Evolutionary conservation across 2,329 filamentous ascomycete genomes (phyloP).

Genomic region (Clarireedia homoeocarpa): DNA sequence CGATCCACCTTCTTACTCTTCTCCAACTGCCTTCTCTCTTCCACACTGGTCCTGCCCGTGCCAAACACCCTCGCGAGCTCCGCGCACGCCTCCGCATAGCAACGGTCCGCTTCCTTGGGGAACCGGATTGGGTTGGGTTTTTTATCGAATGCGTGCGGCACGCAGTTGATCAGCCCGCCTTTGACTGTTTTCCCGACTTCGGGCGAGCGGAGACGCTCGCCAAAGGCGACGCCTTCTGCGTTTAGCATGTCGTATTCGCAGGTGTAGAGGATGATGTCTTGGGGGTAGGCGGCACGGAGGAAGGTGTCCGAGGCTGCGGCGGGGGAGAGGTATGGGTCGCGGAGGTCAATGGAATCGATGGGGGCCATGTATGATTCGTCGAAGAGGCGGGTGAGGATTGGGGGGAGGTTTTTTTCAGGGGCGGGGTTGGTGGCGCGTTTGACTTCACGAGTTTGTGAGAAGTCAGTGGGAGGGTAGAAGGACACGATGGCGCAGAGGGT

Average conservation of each 20-base stretch:
- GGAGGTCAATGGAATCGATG: constrained; percentile 33
- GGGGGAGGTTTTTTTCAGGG: constrained; percentile 51
- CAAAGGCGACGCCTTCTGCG: constrained; percentile 52
- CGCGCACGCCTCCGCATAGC: constrained; percentile 27
- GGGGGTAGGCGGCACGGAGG: constrained; percentile 39
- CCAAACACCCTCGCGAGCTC: constrained; percentile 26
- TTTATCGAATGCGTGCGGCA: constrained; percentile 61
- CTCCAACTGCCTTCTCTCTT: constrained; percentile 23
- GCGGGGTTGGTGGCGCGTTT: constrained; percentile 46
- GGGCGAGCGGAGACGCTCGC: constrained; percentile 42
- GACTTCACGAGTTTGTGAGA: constrained; percentile 46
- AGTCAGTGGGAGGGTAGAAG: constrained; percentile 58
- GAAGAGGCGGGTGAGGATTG: constrained; percentile 52
- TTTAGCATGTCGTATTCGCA: constrained; percentile 62
- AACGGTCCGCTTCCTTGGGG: constrained; percentile 24
- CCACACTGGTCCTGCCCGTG: constrained; percentile 11
- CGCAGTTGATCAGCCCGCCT: constrained; percentile 50
- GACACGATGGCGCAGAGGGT: constrained; percentile 45
- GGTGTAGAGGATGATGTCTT: constrained; percentile 48
- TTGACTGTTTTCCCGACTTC: constrained; percentile 47
- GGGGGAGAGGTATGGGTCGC: constrained; percentile 50
- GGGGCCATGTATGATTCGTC: constrained; percentile 54
- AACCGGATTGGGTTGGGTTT: constrained; percentile 49
- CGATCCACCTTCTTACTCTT: constrained; percentile 21
- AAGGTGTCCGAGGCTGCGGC: constrained; percentile 46